phyloP scores from a whole-genome alignment of 2,329 filamentous ascomycete genomes.

The Aspergillus tamarii region DNA sequence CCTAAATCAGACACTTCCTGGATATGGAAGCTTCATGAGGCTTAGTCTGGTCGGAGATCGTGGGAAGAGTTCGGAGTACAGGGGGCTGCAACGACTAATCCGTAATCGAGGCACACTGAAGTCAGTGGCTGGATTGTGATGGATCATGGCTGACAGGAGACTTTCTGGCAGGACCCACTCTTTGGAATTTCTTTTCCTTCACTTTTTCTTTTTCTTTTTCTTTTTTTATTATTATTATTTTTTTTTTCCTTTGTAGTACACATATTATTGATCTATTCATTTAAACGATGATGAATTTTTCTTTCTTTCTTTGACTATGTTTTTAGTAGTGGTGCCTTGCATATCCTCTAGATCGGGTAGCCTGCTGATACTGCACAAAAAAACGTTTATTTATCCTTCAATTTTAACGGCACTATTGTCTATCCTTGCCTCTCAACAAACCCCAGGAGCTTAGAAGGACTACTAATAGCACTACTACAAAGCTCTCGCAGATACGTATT shows the following conservation, averaged over 20 bases:
- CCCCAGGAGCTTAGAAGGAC: neutral
- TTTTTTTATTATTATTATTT: neutral
- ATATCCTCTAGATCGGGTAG: neutral
- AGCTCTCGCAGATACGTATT: neutral
- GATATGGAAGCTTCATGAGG: neutral
- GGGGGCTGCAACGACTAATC: neutral
- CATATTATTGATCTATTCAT: neutral
- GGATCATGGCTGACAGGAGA: constrained; percentile 6
- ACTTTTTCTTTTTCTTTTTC: neutral
- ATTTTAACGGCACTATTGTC: neutral
- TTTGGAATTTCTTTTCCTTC: neutral
- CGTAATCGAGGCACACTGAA: neutral
- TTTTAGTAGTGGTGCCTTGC: constrained; percentile 10
- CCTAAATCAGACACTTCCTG: neutral
- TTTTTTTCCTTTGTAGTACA: neutral
- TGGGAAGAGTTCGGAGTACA: constrained; percentile 3
- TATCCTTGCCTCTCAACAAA: constrained; percentile 12
- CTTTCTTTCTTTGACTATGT: neutral
- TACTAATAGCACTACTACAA: neutral
- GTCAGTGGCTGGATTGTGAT: constrained; percentile 3
- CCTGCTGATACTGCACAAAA: neutral
- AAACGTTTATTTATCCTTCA: neutral
- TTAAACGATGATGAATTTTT: neutral
- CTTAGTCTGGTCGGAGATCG: constrained; percentile 4
- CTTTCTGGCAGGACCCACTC: constrained; percentile 1